phyloP scores from a whole-genome alignment of 352 stramenopile species.

The Thalassiosira exigua region DNA sequence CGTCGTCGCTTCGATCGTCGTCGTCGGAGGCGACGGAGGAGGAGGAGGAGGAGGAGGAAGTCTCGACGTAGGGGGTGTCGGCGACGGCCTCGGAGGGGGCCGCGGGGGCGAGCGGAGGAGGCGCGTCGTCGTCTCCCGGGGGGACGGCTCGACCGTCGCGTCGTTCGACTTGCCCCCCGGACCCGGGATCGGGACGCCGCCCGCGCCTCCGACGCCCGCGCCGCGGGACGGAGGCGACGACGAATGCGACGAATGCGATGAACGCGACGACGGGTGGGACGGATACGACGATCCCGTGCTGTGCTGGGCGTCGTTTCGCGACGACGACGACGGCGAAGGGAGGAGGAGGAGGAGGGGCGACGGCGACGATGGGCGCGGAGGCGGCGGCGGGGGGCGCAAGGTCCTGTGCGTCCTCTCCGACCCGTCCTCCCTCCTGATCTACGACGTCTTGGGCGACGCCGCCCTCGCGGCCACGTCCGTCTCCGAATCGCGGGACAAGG shows the following conservation, averaged over 20 bases:
- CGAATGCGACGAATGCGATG: not conserved
- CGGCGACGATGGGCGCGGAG: too few species aligned
- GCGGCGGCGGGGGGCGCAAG: constrained; percentile 16
- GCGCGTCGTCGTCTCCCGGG: constrained; percentile 35
- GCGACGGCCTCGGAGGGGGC: too few species aligned
- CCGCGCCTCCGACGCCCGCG: too few species aligned
- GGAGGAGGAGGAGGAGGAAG: not conserved
- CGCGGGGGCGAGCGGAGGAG: not conserved
- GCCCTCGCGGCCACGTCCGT: constrained; percentile 14
- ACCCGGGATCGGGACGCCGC: not conserved
- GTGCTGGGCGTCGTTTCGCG: constrained; percentile 58
- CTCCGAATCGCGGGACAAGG: constrained; percentile 14
- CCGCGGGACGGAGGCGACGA: not conserved
- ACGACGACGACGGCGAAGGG: not conserved
- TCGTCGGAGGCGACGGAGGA: not conserved
- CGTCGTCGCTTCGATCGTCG: not conserved
- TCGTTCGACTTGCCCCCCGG: constrained; percentile 45
- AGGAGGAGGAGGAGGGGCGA: not conserved
- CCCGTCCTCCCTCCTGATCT: constrained; percentile 44
- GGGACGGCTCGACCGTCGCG: constrained; percentile 44
- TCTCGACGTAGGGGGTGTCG: too few species aligned
- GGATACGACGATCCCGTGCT: constrained; percentile 40
- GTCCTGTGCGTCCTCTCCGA: constrained; percentile 56
- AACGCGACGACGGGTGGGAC: not conserved
- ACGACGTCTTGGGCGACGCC: constrained; percentile 49